phyloP scores from a whole-genome alignment of 208 protist genomes.

The Dictyostelium gargantuum region DNA sequence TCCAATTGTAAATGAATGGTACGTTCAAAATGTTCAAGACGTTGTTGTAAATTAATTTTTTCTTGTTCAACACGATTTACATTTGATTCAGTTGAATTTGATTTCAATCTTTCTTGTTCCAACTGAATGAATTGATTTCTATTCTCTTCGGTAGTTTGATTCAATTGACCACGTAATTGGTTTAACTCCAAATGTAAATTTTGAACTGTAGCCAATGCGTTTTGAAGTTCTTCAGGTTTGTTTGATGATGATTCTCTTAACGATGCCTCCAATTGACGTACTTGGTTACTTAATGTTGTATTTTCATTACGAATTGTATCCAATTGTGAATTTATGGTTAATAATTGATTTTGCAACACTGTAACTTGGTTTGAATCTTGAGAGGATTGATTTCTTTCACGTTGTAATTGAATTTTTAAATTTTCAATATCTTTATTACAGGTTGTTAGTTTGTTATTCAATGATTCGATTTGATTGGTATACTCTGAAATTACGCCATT shows the following conservation, averaged over 20 bases:
- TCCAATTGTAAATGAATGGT: conserved; percentile 9
- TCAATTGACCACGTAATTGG: not conserved
- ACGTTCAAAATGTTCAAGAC: conserved; percentile 9
- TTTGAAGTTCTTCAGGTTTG: not conserved
- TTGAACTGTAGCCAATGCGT: not conserved
- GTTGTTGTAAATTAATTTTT: conserved; percentile 12
- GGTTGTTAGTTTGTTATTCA: not conserved
- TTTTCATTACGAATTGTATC: not conserved
- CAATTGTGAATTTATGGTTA: not conserved
- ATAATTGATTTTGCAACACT: conserved; percentile 22
- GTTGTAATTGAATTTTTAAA: not conserved
- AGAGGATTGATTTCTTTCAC: not conserved
- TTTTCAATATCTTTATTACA: not conserved
- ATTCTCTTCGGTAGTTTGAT: not conserved
- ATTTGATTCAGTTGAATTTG: not conserved
- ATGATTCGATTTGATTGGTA: not conserved
- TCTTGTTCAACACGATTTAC: not conserved
- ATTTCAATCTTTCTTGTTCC: conserved; percentile 43
- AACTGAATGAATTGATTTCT: conserved; percentile 25
- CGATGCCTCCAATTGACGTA: not conserved
- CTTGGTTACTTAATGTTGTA: not conserved
- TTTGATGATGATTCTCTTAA: not conserved
- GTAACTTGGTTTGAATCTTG: not conserved
- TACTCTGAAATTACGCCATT: not conserved
- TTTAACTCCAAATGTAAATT: not conserved